A percentile compares a stretch with the other conserved stretches of the same genome.
Conservation (phyloP, 192 early-diverging fungal species). For the Backusella liffmaniae region DNA sequence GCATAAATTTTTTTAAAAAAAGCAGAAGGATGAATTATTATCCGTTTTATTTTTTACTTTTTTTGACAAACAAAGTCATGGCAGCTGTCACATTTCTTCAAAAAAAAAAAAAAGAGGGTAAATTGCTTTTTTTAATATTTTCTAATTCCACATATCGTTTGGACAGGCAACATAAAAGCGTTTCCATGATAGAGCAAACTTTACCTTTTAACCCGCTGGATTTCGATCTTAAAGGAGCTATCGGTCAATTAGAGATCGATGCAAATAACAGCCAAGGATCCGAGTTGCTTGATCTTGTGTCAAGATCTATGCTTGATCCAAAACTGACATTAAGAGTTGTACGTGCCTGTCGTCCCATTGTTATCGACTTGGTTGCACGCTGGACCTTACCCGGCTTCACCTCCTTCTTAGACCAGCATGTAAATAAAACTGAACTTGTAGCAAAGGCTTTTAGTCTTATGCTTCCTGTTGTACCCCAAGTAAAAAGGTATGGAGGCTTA, state of each 20-base stretch:
- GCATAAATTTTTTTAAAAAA: neutral
- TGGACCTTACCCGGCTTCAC: constrained; percentile 53
- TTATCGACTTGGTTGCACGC: constrained; percentile 79
- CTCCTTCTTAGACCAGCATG: constrained; percentile 27
- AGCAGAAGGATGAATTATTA: neutral
- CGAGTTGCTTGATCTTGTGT: constrained; percentile 22
- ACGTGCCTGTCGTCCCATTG: constrained; percentile 66
- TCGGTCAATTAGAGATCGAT: constrained; percentile 3
- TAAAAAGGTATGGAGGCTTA: constrained; percentile 52
- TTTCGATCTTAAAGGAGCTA: neutral
- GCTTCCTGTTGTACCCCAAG: constrained; percentile 69
- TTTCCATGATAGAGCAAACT: neutral
- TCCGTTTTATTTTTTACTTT: neutral
- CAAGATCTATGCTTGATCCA: constrained; percentile 21
- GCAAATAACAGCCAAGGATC: constrained; percentile 15
- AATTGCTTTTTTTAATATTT: neutral
- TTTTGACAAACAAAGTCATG: neutral
- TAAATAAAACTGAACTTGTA: constrained; percentile 39
- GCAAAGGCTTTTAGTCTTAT: constrained; percentile 59
- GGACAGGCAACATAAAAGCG: neutral
- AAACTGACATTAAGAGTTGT: constrained; percentile 38
- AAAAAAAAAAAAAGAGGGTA: neutral
- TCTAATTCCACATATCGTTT: neutral
- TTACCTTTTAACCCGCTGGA: neutral
- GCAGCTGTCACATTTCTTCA: neutral